Percentiles rank a stretch among this genome's conserved stretches.
Evolutionary conservation across 176 grass and related monocot genomes (phyloP).

Genomic region (Cenchrus fungigraminus): DNA sequence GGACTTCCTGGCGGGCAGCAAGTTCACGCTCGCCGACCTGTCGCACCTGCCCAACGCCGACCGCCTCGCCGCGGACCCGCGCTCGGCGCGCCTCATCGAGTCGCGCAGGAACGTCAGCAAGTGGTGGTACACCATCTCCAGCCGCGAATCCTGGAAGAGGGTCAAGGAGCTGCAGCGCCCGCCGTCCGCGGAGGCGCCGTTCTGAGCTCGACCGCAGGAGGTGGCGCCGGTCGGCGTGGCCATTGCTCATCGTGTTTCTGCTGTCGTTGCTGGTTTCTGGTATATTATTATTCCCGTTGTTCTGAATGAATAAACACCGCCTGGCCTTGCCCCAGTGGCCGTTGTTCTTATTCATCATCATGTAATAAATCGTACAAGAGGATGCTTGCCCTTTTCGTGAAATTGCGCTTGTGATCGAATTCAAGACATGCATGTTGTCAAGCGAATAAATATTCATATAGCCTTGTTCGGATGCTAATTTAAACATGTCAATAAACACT

Average conservation of each 20-base stretch:
- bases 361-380: too few relatives aligned
- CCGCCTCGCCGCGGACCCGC: conserved; percentile 46
- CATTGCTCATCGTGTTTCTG: neutral
- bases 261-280: neutral
- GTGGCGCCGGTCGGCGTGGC: neutral
- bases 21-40: conserved; percentile 89
- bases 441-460: too few relatives aligned
- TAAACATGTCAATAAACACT: too few relatives aligned
- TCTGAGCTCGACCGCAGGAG: neutral
- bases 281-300: neutral
- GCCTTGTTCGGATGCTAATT: too few relatives aligned
- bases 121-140: conserved; percentile 67
- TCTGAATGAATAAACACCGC: conserved; percentile 32
- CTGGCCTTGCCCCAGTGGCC: neutral
- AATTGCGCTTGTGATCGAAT: too few relatives aligned
- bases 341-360: neutral
- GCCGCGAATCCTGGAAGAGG: conserved; percentile 55
- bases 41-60: conserved; percentile 87
- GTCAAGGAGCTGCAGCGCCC: conserved; percentile 71
- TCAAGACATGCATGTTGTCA: too few relatives aligned
- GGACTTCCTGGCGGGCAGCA: conserved; percentile 60
- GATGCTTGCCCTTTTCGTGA: too few relatives aligned
- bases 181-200: conserved; percentile 43
- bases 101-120: conserved; percentile 57
- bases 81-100: conserved; percentile 41